Evolutionary conservation across 805 yeast species (phyloP).

Genomic region (Yarrowia sp.): DNA sequence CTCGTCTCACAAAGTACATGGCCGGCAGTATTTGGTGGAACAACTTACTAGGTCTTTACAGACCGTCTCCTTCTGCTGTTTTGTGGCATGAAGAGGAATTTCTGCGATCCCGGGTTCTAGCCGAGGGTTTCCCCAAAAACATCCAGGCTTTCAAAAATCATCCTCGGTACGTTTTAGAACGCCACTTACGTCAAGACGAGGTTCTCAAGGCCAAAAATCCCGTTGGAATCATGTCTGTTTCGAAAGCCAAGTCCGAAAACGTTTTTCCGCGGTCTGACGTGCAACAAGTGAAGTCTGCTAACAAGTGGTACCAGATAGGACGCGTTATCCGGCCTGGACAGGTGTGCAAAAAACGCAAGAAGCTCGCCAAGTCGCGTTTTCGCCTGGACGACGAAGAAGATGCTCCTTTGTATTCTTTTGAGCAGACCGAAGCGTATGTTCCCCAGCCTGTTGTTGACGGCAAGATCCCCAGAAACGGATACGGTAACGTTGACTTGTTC

Average conservation of each 20-base stretch:
- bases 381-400: constrained; percentile 38
- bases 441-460: constrained; percentile 72
- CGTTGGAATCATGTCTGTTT: constrained; percentile 71
- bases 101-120: constrained; percentile 51
- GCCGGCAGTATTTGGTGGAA: constrained; percentile 63
- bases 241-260: constrained; percentile 43
- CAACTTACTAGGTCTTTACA: constrained; percentile 42
- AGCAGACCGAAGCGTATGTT: constrained; percentile 67
- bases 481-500: constrained; percentile 81
- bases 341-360: constrained; percentile 44
- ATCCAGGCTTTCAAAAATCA: constrained; percentile 81
- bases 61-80: constrained; percentile 34
- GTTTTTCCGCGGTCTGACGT: constrained; percentile 63
- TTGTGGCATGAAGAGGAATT: constrained; percentile 57
- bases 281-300: constrained; percentile 62
- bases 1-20: constrained; percentile 61
- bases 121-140: constrained; percentile 86
- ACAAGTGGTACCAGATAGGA: constrained; percentile 84
- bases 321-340: constrained; percentile 69
- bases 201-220: constrained; percentile 63
- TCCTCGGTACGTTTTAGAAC: constrained; percentile 78
- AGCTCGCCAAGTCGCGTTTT: constrained; percentile 30
- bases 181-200: constrained; percentile 71
- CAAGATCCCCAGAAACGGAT: constrained; percentile 67
- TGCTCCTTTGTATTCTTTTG: constrained; percentile 62